A percentile compares a stretch with the other conserved stretches of the same genome.
Conservation (phyloP, 495 filamentous ascomycete genomes). For the Hypoxylon cercidicola region DNA sequence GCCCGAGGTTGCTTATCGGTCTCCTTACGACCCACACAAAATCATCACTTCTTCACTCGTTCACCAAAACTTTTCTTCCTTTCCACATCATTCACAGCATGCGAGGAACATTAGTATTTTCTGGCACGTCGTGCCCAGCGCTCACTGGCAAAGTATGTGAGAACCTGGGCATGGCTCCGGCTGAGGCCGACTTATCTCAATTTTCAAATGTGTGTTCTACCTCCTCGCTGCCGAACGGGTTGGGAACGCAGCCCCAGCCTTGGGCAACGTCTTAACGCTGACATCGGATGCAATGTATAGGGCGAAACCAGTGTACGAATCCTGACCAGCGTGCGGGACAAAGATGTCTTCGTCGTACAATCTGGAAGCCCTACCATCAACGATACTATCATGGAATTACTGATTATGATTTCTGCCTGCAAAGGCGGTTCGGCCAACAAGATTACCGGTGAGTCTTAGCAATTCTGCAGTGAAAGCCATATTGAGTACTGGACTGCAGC, state of each 20-base stretch:
- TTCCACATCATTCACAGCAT: slow-evolving; percentile 49
- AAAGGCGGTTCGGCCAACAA: slow-evolving; percentile 97
- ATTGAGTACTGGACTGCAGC: slow-evolving; percentile 15
- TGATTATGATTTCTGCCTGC: slow-evolving; percentile 98
- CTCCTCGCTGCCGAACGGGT: slow-evolving; percentile 17
- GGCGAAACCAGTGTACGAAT: slow-evolving; percentile 98
- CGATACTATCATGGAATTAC: slow-evolving; percentile 97
- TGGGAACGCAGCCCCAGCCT: slow-evolving; percentile 65
- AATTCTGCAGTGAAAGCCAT: slow-evolving; percentile 2
- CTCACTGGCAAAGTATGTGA: slow-evolving; percentile 68
- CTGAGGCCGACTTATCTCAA: slow-evolving; percentile 67
- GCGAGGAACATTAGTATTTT: slow-evolving; percentile 67
- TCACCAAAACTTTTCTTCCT: slow-evolving; percentile 43
- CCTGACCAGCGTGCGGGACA: slow-evolving; percentile 91
- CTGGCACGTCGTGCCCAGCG: slow-evolving; percentile 66
- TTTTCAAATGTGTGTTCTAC: slow-evolving; percentile 65
- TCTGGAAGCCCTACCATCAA: slow-evolving; percentile 97
- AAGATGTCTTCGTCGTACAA: slow-evolving; percentile 99
- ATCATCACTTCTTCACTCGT: slow-evolving; percentile 40
- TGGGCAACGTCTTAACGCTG: slow-evolving; percentile 77
- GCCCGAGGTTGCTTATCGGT: slow-evolving; percentile 25
- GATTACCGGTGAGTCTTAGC: slow-evolving; percentile 80
- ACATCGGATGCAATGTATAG: slow-evolving; percentile 76
- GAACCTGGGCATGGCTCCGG: slow-evolving; percentile 66
- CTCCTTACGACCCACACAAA: slow-evolving; percentile 36